These are phyloP conservation scores for Irpex rosettiformis DNA, from an alignment of 1,284 basidiomycete species.

Conservation along the genomic window DNA sequence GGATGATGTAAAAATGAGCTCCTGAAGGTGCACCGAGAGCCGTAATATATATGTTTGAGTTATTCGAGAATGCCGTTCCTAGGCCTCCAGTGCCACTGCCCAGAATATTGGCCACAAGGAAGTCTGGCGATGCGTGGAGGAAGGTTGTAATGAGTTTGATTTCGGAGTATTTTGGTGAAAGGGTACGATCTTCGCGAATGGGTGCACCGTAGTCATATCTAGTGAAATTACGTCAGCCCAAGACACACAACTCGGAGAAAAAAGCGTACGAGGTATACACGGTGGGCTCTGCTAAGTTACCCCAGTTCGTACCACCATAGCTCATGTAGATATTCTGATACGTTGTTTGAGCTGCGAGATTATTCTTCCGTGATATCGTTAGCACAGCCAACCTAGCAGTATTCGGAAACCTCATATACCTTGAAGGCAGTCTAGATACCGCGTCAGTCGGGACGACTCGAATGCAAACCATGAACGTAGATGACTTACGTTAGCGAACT, in stretches of 20 bases:
- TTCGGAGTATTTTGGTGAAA: slow-evolving; percentile 41
- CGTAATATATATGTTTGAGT: slow-evolving; percentile 33
- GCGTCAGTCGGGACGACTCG: neutral
- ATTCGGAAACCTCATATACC: neutral
- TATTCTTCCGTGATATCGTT: slow-evolving; percentile 24
- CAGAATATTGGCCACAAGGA: slow-evolving; percentile 33
- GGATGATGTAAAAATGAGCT: slow-evolving; percentile 43
- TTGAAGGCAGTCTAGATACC: slow-evolving; percentile 14
- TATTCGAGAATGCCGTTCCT: slow-evolving; percentile 16
- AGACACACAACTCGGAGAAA: neutral
- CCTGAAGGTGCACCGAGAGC: slow-evolving; percentile 31
- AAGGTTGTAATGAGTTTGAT: slow-evolving; percentile 44
- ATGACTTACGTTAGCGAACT: slow-evolving; percentile 37
- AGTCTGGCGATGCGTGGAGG: slow-evolving; percentile 40
- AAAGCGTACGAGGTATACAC: slow-evolving; percentile 41
- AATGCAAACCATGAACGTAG: neutral
- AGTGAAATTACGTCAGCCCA: neutral
- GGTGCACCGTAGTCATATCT: slow-evolving; percentile 30
- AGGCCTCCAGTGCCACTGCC: slow-evolving; percentile 15
- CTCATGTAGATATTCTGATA: slow-evolving; percentile 42
- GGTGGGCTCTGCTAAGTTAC: slow-evolving; percentile 37
- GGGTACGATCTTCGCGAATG: slow-evolving; percentile 41
- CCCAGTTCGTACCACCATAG: slow-evolving; percentile 47
- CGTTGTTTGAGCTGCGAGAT: slow-evolving; percentile 36
- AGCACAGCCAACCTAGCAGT: neutral